Conservation (phyloP, 306 rosid genomes). For the Vigna nakashimae region DNA sequence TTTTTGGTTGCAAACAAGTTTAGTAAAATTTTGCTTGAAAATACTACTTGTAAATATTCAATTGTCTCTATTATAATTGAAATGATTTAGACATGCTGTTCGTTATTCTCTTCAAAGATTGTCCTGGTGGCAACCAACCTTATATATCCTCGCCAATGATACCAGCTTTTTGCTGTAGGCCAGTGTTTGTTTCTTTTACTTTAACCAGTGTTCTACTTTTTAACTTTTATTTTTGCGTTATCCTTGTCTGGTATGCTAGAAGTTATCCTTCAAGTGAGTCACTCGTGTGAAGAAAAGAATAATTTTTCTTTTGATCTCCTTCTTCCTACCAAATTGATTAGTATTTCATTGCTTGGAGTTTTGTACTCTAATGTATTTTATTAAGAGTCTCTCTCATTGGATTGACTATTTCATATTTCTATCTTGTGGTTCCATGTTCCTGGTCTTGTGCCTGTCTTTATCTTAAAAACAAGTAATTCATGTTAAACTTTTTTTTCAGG, state of each 20-base stretch:
- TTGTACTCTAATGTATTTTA: neutral
- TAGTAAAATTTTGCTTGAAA: neutral
- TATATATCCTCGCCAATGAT: constrained; percentile 32
- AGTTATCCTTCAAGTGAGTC: constrained; percentile 51
- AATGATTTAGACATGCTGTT: constrained; percentile 29
- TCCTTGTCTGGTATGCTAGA: constrained; percentile 48
- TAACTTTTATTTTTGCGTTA: constrained; percentile 14
- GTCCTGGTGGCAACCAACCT: constrained; percentile 37
- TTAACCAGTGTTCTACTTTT: constrained; percentile 38
- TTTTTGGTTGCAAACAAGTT: constrained; percentile 14
- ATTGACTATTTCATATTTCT: constrained; percentile 34
- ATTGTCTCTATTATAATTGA: constrained; percentile 31
- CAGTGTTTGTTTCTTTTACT: constrained; percentile 38
- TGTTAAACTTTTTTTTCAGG: constrained; percentile 57
- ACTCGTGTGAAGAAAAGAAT: constrained; percentile 48
- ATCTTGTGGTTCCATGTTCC: constrained; percentile 22
- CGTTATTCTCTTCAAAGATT: constrained; percentile 25
- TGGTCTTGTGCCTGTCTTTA: constrained; percentile 37
- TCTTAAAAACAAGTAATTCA: constrained; percentile 20
- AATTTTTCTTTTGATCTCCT: constrained; percentile 41
- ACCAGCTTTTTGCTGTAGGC: constrained; percentile 37
- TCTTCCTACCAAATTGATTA: constrained; percentile 39
- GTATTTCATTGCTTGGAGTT: constrained; percentile 40
- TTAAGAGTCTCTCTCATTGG: constrained; percentile 9
- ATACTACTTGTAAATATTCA: constrained; percentile 14